Evolutionary conservation across 2,329 filamentous ascomycete genomes (phyloP), one percentile per base, ranked within the genome.

Genomic region (Talaromyces verruculosus): DNA sequence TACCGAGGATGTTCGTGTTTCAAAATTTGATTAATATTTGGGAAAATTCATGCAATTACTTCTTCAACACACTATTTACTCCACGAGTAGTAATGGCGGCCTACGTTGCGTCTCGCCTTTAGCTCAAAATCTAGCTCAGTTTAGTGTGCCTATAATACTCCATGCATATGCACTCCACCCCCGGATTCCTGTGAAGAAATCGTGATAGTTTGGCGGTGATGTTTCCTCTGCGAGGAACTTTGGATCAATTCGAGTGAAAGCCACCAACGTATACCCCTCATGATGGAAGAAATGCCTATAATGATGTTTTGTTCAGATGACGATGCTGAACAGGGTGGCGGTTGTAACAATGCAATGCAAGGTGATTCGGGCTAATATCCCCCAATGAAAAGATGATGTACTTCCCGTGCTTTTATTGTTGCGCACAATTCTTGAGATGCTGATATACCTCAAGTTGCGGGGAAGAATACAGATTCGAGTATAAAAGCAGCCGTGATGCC

Each of bases 211-310:
- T n/a, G 13, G 28, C 35, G n/a, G 57, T 59, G 55, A 59, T 59
- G 17, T 49, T 49, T 61, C 59, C 22, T 4, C 41, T 41, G 2
- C 17, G 5, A 45, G 37, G 17, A 19, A 60, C 6, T 60, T 22
- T 45, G 17, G 25, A 45, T 60, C 28, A 11, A 17, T 22, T 35
- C 13, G 17, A 49, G 6, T 2, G 2, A 49, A 22, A 35, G 41
- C 59, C 41, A 47, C 41, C 53, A 58, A 25, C n/a, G 4, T 61
- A 11, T 61, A 61, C 59, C 59, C 59, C 59, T 61, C 59, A 61
- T 49, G 59, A n/a, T 49, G 59, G 57, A 45, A 61, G 41, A 61
- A 49, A 8, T 19, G 41, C 7, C 17, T 13, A 37, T 19, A 25
- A 49, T 61, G 30, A 45, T 61, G 41, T 30, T 8, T 61, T 35